Evolutionary conservation across 2,329 filamentous ascomycete genomes (phyloP), one percentile per base, ranked within the genome.

Genomic region (Aspergillus carbonarius): DNA sequence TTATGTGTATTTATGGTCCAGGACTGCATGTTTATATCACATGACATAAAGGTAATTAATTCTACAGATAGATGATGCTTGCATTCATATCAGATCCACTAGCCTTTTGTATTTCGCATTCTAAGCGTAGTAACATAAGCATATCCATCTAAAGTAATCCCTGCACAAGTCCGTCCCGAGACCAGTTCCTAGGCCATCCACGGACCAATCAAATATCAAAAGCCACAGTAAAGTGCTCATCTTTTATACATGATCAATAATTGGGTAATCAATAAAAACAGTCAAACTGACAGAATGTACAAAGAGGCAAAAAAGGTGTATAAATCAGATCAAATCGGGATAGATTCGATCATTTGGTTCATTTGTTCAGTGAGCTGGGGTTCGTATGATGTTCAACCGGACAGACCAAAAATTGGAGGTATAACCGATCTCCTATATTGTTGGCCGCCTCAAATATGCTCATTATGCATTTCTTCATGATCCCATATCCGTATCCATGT

Each of bases 181-280:
- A 18, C 37, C 37, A 40, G n/a, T 18, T 18, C 37, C 37, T 4
- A 20, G 17, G 7, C 37, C 37, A 18, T 20, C n/a, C 37, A 39
- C 13, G 5, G 17, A 17, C 35, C 35, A 39, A 17, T 39, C 35
- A 17, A 17, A 15, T 15, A 39, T 3, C 35, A 57, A 48, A 34
- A 65, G 57, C 15, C 48, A 53, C 18, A 27, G 40, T 32, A 49
- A 55, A 46, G 52, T 47, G 35, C 30, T 17, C 47, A 44, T 58
- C 57, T 60, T 60, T 62, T 62, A 62, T 62, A 62, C 60, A 62
- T 44, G 35, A 12, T 30, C 49, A 48, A 34, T n/a, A 46, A 54
- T 23, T 7, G n/a, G 15, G 10, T 12, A 13, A 44, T 57, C 40
- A 52, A 49, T 27, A 15, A 52, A 50, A 27, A 34, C 25, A 55